Evolutionary conservation across 2,329 filamentous ascomycete genomes (phyloP), one percentile per base, ranked within the genome.

Genomic region (Paraconiothyrium brasiliense): DNA sequence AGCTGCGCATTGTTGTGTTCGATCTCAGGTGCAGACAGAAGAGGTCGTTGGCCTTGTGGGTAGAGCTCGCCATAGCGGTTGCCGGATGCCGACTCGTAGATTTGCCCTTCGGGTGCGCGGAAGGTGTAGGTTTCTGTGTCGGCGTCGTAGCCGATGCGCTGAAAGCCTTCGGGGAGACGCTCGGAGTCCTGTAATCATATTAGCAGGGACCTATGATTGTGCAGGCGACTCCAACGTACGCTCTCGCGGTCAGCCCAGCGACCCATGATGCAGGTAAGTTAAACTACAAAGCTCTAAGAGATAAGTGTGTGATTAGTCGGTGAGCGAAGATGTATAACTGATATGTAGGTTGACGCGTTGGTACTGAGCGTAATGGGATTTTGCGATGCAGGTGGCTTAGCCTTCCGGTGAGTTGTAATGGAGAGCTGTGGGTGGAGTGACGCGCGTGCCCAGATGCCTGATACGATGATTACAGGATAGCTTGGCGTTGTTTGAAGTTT

Each of bases 111-210:
- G 27, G 66, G 49, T 58, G 85, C 84, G 58, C 79, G 80, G 73
- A 83, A 87, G 22, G 82, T 85, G 75, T 87, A 87, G 56, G 79
- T 75, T 67, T 85, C 80, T 1, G 79, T 82, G 71, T 87, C 85
- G 58, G 84, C 84, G 63, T 87, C 85, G 76, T 88, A 87, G 65
- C 84, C 84, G 32, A 85, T 78, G 59, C 85, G 81, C 46, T 77
- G 71, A 81, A 87, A 85, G 73, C 85, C 85, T 44, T 83, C 78
- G 2, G 86, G 85, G 16, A 88, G 81, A 47, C 85, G 84, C 59
- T 84, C 79, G 24, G 83, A 79, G 64, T 87, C 85, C 76, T 78
- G 51, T 6, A 24, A 14, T 3, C 11, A 16, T 20, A 54, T 55
- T 50, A 39, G 6, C 14, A 24, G 37, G 8, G n/a, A 16, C 7